Conservation (phyloP, 495 filamentous ascomycete species). For the Chaetomium tenue region DNA sequence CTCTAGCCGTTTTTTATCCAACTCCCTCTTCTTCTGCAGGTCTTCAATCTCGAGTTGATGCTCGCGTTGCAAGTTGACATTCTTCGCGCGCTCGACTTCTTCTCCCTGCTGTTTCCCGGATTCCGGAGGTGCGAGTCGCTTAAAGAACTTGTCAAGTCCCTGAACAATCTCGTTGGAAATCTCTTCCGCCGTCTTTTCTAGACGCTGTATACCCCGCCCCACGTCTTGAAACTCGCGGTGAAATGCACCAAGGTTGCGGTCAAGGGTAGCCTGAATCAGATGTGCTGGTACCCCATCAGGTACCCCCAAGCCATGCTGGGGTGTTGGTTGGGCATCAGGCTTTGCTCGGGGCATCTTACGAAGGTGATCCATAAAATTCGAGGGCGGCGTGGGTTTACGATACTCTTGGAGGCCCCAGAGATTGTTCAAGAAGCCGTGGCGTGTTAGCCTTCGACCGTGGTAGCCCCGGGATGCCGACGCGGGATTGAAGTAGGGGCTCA, state of each 20-base stretch:
- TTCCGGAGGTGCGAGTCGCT: neutral
- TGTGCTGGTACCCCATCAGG: neutral
- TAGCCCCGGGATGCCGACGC: neutral
- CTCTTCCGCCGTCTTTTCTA: neutral
- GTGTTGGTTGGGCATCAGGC: neutral
- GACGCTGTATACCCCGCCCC: neutral
- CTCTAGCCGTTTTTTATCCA: neutral
- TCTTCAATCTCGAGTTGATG: neutral
- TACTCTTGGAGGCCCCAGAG: conserved; percentile 12
- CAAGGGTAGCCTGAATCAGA: neutral
- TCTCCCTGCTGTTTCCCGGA: neutral
- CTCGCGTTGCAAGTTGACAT: neutral
- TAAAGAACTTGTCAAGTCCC: neutral
- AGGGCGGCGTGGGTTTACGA: neutral
- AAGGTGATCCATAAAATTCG: neutral
- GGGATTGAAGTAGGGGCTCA: conserved; percentile 3
- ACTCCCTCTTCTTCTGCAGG: neutral
- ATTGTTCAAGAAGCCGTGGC: conserved; percentile 13
- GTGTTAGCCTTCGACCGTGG: neutral
- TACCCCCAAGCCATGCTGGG: neutral
- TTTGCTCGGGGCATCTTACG: neutral
- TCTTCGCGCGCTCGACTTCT: neutral
- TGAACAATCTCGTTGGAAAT: neutral
- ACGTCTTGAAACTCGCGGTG: neutral
- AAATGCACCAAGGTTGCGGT: neutral